Base-by-base conservation (phyloP, 129 eudicot genomes). In the Silybum marianum region DNA sequence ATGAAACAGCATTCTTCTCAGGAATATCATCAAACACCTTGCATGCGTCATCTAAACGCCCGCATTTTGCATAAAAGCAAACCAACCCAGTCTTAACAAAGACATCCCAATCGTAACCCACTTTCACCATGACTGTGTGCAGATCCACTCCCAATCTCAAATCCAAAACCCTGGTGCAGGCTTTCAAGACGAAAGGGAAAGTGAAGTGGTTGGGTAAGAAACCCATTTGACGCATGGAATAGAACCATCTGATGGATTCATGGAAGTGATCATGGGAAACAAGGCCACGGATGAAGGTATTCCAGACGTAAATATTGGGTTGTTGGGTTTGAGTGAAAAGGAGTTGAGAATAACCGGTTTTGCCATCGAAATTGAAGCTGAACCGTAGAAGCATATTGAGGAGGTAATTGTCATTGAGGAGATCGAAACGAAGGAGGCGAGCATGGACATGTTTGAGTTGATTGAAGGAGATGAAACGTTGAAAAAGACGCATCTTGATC, bases 21-120 rank as follows among this genome's bases (percentile, higher is more conserved):
- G 89, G 88, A 82, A 93, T 93, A 60, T 88, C 94, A 79, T 93
- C 97, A 66, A 91, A 90, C 92, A 88, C 89, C 86, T 91, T 88
- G 75, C 73, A 87, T 9, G 98, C 98, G 74, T 90, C 90, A 19
- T 32, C 77, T 65, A 91, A 72, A 19, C 63, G 69, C 69, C 94
- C 93, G 42, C 88, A 82, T 63, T 85, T 91, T 0, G 91, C 79
- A 18, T 94, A 94, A 79, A 91, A 81, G 46, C 88, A 76, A 18
- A 94, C 90, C 89, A 94, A 82, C 7, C 97, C 95, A 54, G 98
- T 90, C 42, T 79, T 86, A 18, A 87, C 94, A 78, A 85, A 91
- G 38, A 86, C 91, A 84, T 94, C 91, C 2, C 9, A 62, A 71
- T 86, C 90, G 62, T 73, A 88, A 65, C 98, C 98, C 75, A 67